Conservation (phyloP, 257 asterid species). For the Scutellaria galericulata region DNA sequence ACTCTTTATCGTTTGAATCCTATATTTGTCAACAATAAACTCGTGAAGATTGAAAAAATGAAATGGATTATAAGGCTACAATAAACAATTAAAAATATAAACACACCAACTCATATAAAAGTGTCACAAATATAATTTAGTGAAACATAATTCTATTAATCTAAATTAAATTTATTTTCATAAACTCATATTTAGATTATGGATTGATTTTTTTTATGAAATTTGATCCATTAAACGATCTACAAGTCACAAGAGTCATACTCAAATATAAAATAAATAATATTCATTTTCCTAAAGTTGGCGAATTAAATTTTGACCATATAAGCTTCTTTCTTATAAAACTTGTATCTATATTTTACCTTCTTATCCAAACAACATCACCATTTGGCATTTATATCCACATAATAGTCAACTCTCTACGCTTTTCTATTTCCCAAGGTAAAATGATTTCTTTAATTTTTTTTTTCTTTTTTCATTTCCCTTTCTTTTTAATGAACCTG, state of each 20-base stretch:
- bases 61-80: not conserved
- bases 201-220: too few relatives aligned
- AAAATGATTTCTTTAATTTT: not conserved
- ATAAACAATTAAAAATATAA: not conserved
- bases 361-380: conserved; percentile 35
- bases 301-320: conserved; percentile 18
- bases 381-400: conserved; percentile 8
- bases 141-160: too few relatives aligned
- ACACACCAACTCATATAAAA: too few relatives aligned
- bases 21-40: not conserved
- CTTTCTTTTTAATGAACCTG: not conserved
- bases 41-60: conserved; percentile 26
- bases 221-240: too few relatives aligned
- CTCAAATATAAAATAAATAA: not conserved
- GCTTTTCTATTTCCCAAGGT: conserved; percentile 16
- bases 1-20: too few relatives aligned
- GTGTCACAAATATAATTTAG: too few relatives aligned
- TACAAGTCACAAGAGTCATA: too few relatives aligned
- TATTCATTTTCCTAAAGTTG: not conserved
- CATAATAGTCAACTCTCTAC: conserved; percentile 34
- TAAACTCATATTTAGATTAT: too few relatives aligned
- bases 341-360: conserved; percentile 4
- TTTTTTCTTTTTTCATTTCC: too few relatives aligned
- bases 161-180: too few relatives aligned
- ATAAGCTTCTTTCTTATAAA: conserved; percentile 38